Conservation (phyloP, 1,284 basidiomycete genomes). For the Baeospora myosura region DNA sequence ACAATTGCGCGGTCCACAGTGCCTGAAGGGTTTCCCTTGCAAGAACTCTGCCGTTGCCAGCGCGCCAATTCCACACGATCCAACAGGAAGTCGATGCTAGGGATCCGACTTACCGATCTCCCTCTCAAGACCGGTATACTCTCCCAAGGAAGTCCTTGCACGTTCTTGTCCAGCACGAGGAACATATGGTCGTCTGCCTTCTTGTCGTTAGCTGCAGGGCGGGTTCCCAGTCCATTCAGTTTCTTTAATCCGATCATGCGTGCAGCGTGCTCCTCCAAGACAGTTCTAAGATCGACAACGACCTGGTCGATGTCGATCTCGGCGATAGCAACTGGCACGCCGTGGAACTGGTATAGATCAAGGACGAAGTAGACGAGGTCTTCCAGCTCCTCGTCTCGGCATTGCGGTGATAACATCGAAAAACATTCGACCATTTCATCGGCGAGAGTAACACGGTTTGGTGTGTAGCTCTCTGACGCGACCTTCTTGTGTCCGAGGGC, state of each 20-base stretch:
- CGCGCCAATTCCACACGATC: constrained; percentile 69
- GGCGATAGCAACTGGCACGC: constrained; percentile 80
- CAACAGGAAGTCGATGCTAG: constrained; percentile 80
- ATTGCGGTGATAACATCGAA: constrained; percentile 72
- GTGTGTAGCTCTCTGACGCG: constrained; percentile 31
- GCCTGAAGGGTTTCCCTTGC: constrained; percentile 12
- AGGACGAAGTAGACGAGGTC: constrained; percentile 92
- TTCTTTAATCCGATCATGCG: constrained; percentile 27
- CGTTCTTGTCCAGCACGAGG: constrained; percentile 85
- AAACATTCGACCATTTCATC: constrained; percentile 81
- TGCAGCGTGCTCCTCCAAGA: constrained; percentile 61
- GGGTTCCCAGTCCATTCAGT: too few relatives aligned
- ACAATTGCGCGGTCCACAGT: constrained; percentile 44
- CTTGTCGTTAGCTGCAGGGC: constrained; percentile 17
- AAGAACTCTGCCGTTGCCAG: constrained; percentile 24
- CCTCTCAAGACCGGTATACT: constrained; percentile 83
- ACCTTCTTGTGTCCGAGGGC: constrained; percentile 26
- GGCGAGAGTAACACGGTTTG: constrained; percentile 52
- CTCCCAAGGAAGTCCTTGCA: constrained; percentile 94
- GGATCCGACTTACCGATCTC: constrained; percentile 84
- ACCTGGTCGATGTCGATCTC: constrained; percentile 92
- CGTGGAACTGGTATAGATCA: constrained; percentile 91
- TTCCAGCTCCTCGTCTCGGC: constrained; percentile 89
- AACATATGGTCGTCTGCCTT: constrained; percentile 66
- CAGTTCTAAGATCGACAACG: constrained; percentile 62